Evolutionary conservation across 1,284 basidiomycete species (phyloP).

Genomic region (Porodaedalea pini): DNA sequence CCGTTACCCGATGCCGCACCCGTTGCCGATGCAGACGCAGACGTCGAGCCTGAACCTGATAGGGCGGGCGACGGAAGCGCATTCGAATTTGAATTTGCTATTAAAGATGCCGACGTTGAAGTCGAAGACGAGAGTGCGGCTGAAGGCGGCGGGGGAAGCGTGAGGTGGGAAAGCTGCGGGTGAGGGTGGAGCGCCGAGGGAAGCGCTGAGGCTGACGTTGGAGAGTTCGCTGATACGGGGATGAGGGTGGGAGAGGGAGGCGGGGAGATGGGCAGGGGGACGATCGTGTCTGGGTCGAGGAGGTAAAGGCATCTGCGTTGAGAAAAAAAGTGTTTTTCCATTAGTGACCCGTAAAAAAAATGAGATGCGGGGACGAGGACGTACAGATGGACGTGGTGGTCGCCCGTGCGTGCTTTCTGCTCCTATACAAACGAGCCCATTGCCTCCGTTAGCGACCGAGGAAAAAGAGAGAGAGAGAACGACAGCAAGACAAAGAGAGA

Average conservation of each 20-base stretch:
- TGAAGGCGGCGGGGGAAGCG: slow-evolving; percentile 4
- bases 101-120: slow-evolving; percentile 1
- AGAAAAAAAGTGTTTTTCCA: slow-evolving; percentile 10
- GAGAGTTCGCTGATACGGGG: slow-evolving; percentile 3
- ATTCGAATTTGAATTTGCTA: background rate
- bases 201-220: slow-evolving; percentile 5
- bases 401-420: slow-evolving; percentile 30
- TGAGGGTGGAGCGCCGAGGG: background rate
- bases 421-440: slow-evolving; percentile 22
- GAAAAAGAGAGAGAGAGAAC: background rate
- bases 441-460: background rate
- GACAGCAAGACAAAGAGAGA: slow-evolving; percentile 1
- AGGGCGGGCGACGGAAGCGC: background rate
- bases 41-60: background rate
- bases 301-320: slow-evolving; percentile 25
- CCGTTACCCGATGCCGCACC: too few relatives aligned
- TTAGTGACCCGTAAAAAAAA: slow-evolving; percentile 10
- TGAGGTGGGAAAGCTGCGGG: slow-evolving; percentile 4
- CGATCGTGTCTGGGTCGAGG: slow-evolving; percentile 29
- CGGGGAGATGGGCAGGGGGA: slow-evolving; percentile 14
- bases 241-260: slow-evolving; percentile 14
- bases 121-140: background rate
- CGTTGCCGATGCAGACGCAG: background rate
- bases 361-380: slow-evolving; percentile 32
- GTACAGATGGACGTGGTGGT: slow-evolving; percentile 77